A percentile compares a stretch with the other conserved stretches of the same genome.
Conservation (phyloP, 768 basidiomycete genomes). For the Termitomyces sp. region DNA sequence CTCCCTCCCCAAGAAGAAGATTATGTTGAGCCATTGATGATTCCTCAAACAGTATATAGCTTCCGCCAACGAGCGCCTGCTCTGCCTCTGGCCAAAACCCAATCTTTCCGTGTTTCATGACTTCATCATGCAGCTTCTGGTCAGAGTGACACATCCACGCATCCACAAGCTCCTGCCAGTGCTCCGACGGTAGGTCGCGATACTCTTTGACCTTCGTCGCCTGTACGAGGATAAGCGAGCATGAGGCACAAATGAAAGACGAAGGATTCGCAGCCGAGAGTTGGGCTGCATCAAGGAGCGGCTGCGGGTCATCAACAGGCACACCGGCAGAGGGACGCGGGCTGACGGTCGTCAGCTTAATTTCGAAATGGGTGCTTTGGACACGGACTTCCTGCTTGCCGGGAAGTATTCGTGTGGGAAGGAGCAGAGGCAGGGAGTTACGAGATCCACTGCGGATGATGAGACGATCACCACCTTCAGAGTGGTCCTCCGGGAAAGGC, state of each 20-base stretch:
- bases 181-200: constrained; percentile 88
- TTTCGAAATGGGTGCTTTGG: constrained; percentile 59
- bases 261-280: constrained; percentile 49
- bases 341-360: constrained; percentile 51
- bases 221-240: constrained; percentile 71
- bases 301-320: constrained; percentile 24
- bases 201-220: constrained; percentile 46
- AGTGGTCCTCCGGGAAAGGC: constrained; percentile 30
- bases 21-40: constrained; percentile 49
- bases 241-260: constrained; percentile 73
- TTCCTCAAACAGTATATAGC: constrained; percentile 77
- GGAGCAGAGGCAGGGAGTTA: constrained; percentile 50
- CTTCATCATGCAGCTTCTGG: constrained; percentile 71
- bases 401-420: constrained; percentile 49
- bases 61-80: constrained; percentile 83
- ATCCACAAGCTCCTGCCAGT: constrained; percentile 96
- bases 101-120: constrained; percentile 47
- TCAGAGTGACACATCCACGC: constrained; percentile 98
- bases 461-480: constrained; percentile 47
- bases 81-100: constrained; percentile 77
- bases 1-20: constrained; percentile 35
- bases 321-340: constrained; percentile 16
- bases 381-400: constrained; percentile 57
- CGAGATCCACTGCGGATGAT: constrained; percentile 55
- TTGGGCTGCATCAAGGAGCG: constrained; percentile 68